phyloP scores from a whole-genome alignment of 2,329 filamentous ascomycete genomes.

The Dactylellina parvicollis region DNA sequence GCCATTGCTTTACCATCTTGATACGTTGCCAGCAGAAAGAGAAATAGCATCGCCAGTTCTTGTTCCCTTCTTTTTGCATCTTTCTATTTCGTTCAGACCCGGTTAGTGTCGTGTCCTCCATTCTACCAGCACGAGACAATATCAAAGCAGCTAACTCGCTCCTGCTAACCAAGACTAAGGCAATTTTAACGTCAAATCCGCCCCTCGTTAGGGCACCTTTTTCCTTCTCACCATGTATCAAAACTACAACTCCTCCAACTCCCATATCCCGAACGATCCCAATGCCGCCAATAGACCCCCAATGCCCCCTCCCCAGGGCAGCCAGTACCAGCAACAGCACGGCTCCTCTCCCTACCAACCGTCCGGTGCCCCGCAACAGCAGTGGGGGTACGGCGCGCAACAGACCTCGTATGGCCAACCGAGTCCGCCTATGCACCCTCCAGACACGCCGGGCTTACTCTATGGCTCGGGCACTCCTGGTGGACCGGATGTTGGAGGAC shows the following conservation, averaged over 20 bases:
- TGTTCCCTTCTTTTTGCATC: constrained; percentile 28
- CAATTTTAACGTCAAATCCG: constrained; percentile 24
- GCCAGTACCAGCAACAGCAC: constrained; percentile 60
- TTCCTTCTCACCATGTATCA: constrained; percentile 42
- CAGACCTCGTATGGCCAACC: constrained; percentile 44
- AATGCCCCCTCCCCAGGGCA: constrained; percentile 60
- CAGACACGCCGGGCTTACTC: constrained; percentile 54
- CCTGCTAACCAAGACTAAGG: constrained; percentile 3
- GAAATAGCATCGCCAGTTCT: constrained; percentile 27
- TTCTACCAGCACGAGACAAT: neutral
- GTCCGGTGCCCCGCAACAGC: constrained; percentile 30
- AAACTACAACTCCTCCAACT: constrained; percentile 45
- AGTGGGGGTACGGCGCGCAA: constrained; percentile 21
- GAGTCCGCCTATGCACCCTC: constrained; percentile 59
- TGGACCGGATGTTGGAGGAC: constrained; percentile 55
- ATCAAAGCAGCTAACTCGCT: neutral
- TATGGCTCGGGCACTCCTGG: constrained; percentile 37
- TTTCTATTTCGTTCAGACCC: constrained; percentile 10
- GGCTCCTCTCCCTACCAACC: constrained; percentile 55
- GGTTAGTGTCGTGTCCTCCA: neutral
- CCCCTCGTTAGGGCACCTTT: constrained; percentile 45
- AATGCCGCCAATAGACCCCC: constrained; percentile 59
- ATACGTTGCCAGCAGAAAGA: neutral
- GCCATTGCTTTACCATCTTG: constrained; percentile 14
- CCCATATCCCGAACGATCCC: constrained; percentile 39